Conservation (phyloP, 768 basidiomycete genomes). For the Tylopilus felleus region DNA sequence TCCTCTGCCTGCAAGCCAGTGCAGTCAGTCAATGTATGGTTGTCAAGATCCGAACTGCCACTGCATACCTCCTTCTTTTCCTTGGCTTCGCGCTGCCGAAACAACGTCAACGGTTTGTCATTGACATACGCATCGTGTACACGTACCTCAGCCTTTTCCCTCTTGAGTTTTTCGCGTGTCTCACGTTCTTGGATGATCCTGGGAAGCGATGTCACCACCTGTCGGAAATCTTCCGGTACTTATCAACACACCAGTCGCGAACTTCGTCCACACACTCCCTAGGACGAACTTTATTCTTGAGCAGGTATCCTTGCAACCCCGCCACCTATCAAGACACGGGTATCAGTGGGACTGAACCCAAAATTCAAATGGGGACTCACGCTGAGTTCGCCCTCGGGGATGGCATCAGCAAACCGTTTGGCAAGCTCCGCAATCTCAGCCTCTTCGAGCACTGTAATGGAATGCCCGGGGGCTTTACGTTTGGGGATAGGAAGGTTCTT, state of each 20-base stretch:
- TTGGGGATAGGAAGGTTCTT: conserved; percentile 66
- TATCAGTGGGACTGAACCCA: background rate
- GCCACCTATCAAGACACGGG: conserved; percentile 54
- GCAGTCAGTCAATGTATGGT: background rate
- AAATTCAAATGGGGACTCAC: conserved; percentile 41
- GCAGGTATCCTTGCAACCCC: conserved; percentile 77
- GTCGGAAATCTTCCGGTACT: conserved; percentile 8
- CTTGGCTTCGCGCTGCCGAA: conserved; percentile 68
- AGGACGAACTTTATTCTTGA: conserved; percentile 90
- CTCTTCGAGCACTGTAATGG: conserved; percentile 69
- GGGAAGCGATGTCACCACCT: conserved; percentile 5
- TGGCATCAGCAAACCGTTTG: conserved; percentile 76
- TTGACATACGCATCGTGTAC: background rate
- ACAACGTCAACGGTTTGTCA: conserved; percentile 4
- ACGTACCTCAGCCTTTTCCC: conserved; percentile 62
- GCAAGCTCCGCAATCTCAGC: conserved; percentile 74
- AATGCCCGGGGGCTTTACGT: conserved; percentile 54
- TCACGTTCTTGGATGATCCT: conserved; percentile 75
- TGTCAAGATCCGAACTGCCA: conserved; percentile 1
- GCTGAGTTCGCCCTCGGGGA: conserved; percentile 85
- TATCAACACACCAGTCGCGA: conserved; percentile 54
- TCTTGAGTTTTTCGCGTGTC: conserved; percentile 80
- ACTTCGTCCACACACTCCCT: conserved; percentile 81
- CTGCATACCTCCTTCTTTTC: conserved; percentile 64
- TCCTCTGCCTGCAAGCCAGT: conserved; percentile 49